phyloP scores from a whole-genome alignment of 495 filamentous ascomycete genomes.

The Aspergillus bridgeri region DNA sequence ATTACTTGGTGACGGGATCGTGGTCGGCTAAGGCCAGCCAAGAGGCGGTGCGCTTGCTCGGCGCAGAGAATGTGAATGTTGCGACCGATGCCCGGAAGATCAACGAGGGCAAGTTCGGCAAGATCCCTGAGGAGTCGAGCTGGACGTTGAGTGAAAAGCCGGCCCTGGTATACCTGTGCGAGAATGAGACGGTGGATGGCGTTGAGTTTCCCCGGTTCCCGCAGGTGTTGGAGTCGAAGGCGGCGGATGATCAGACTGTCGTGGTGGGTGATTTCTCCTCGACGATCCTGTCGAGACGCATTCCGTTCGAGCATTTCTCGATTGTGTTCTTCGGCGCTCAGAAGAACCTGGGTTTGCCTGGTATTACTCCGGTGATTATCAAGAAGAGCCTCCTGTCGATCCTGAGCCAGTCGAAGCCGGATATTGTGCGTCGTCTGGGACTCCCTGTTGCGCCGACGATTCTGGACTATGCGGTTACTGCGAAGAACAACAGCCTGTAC shows the following conservation, averaged over 20 bases:
- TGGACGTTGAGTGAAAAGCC: conserved; percentile 72
- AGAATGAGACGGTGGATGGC: conserved; percentile 82
- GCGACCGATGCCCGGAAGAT: conserved; percentile 64
- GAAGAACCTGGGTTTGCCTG: conserved; percentile 86
- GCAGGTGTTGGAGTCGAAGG: conserved; percentile 48
- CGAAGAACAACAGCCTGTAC: conserved; percentile 87
- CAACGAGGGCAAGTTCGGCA: conserved; percentile 84
- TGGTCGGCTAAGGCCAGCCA: conserved; percentile 92
- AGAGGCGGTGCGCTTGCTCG: conserved; percentile 74
- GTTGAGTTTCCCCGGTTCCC: conserved; percentile 89
- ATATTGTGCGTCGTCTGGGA: conserved; percentile 68
- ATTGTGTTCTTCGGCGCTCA: conserved; percentile 49
- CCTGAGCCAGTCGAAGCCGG: conserved; percentile 52
- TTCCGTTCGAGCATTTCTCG: conserved; percentile 70
- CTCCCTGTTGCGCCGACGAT: conserved; percentile 69
- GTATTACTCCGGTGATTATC: conserved; percentile 79
- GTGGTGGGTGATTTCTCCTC: conserved; percentile 86
- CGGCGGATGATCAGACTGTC: conserved; percentile 55
- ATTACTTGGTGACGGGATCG: conserved; percentile 87
- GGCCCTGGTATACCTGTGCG: conserved; percentile 87
- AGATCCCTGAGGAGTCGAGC: conserved; percentile 67
- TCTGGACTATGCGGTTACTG: conserved; percentile 73
- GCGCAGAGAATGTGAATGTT: conserved; percentile 74
- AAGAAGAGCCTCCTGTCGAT: conserved; percentile 68
- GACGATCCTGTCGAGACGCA: conserved; percentile 55